These are phyloP conservation scores for Pisolithus marmoratus DNA, from an alignment of 768 basidiomycete genomes.

Conservation along the genomic window DNA sequence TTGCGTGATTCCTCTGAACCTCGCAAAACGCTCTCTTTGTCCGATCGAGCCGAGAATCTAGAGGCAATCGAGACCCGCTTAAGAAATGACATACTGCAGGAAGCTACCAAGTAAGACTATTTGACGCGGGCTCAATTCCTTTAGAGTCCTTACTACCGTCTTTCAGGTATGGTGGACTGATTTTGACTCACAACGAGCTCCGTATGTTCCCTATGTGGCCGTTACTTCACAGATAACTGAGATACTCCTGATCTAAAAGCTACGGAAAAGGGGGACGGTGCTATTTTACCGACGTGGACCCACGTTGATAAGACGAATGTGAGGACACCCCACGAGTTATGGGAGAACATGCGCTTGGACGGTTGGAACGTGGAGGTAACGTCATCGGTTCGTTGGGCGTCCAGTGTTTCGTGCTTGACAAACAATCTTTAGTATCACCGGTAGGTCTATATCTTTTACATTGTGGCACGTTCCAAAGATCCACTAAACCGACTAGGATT, in stretches of 20 bases:
- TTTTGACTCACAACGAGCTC: conserved; percentile 92
- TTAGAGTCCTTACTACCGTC: conserved; percentile 6
- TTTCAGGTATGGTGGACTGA: conserved; percentile 76
- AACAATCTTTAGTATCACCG: conserved; percentile 60
- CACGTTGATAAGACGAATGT: conserved; percentile 79
- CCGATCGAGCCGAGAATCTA: conserved; percentile 90
- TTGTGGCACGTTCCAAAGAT: conserved; percentile 5
- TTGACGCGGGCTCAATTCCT: background rate
- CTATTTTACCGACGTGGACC: conserved; percentile 91
- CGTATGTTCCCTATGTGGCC: conserved; percentile 36
- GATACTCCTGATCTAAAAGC: conserved; percentile 23
- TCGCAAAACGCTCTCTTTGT: conserved; percentile 68
- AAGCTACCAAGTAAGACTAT: conserved; percentile 55
- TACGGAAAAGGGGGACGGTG: conserved; percentile 63
- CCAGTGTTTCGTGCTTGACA: conserved; percentile 4
- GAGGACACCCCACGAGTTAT: conserved; percentile 84
- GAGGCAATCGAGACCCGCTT: conserved; percentile 88
- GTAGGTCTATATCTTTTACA: conserved; percentile 29
- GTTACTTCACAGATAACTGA: conserved; percentile 2
- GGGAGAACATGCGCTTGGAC: conserved; percentile 66
- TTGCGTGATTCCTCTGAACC: conserved; percentile 84
- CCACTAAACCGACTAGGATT: conserved; percentile 45
- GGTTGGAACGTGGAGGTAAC: conserved; percentile 90
- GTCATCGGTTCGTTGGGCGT: background rate
- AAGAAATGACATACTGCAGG: conserved; percentile 86